Conservation (phyloP, 2,329 filamentous ascomycete genomes). For the Hyphodiscus sp. region DNA sequence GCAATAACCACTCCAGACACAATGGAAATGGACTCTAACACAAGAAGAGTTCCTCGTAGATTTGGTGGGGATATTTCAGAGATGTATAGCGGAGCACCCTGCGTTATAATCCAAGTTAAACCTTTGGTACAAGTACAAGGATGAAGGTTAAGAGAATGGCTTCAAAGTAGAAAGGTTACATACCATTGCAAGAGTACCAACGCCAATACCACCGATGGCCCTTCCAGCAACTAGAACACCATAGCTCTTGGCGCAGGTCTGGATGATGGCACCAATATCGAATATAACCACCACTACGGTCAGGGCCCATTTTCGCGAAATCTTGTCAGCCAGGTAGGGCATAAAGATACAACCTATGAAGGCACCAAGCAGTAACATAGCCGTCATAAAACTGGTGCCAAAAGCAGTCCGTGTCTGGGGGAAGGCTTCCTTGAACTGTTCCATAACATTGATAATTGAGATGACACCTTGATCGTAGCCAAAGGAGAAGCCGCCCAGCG, state of each 20-base stretch:
- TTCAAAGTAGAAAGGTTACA: neutral
- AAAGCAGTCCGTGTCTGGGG: conserved; percentile 39
- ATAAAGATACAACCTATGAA: conserved; percentile 35
- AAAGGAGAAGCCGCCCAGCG: neutral
- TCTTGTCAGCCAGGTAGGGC: conserved; percentile 35
- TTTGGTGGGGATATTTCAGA: conserved; percentile 52
- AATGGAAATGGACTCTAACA: conserved; percentile 57
- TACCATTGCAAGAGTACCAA: conserved; percentile 14
- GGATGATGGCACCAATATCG: conserved; percentile 41
- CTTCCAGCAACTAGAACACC: conserved; percentile 42
- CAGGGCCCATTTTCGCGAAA: conserved; percentile 45
- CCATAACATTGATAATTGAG: conserved; percentile 47
- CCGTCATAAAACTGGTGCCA: conserved; percentile 20
- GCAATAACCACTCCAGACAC: conserved; percentile 46
- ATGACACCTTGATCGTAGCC: conserved; percentile 27
- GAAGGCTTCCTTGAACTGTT: conserved; percentile 40
- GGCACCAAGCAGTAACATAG: conserved; percentile 38
- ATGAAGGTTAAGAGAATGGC: too few species aligned
- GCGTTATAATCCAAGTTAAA: conserved; percentile 37
- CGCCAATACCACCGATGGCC: conserved; percentile 39
- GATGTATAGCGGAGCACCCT: conserved; percentile 41
- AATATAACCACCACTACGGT: conserved; percentile 44
- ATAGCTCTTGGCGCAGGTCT: conserved; percentile 44
- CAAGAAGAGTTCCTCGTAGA: conserved; percentile 56
- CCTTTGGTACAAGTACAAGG: too few species aligned